Evolutionary conservation across 2,329 filamentous ascomycete species (phyloP), one percentile per base, ranked within the genome.

Genomic region (Penicillium sp.): DNA sequence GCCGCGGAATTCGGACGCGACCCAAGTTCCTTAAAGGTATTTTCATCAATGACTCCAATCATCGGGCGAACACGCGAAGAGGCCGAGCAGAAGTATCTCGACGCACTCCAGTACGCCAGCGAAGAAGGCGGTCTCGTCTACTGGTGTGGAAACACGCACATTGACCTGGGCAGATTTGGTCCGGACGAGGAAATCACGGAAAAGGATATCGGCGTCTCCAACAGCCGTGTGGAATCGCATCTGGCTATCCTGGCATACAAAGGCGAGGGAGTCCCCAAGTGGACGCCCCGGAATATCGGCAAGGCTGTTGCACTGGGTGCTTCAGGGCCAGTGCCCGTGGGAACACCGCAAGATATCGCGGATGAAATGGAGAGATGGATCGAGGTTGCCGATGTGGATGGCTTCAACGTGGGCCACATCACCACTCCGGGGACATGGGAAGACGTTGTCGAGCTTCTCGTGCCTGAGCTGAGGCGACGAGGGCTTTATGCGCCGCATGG

Each of bases 141-240:
- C 18, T 91, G 90, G 63, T 86, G 86, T 20, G 88, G 87, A 1
- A 90, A 87, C 86, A 90, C 87, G 0, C 88, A 84, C 0, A 85
- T 87, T 49, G 83, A 88, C 65, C 71, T 87, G 18, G 74, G 77
- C 6, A 72, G 79, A 42, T 87, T 86, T 61, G 79, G 74, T 0
- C 83, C 87, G 30, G 84, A 87, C 43, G 79, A 87, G 64, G 85
- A 87, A 66, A 70, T 88, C 48, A 58, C 3, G n/a, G 12, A 50
- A 16, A 47, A 33, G 9, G 30, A 5, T 30, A 30, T 30, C 5
- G 26, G 26, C 26, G 9, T 30, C 26, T 30, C 53, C 12, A 50
- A 61, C 51, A 53, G 55, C 7, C 57, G 53, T 52, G 46, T 52
- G 14, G 43, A 58, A 18, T 51, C 57, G 9, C 42, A 51, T 3